These are phyloP conservation scores for Escallonia rubra DNA, from an alignment of 129 eudicot species.

Conservation along the genomic window DNA sequence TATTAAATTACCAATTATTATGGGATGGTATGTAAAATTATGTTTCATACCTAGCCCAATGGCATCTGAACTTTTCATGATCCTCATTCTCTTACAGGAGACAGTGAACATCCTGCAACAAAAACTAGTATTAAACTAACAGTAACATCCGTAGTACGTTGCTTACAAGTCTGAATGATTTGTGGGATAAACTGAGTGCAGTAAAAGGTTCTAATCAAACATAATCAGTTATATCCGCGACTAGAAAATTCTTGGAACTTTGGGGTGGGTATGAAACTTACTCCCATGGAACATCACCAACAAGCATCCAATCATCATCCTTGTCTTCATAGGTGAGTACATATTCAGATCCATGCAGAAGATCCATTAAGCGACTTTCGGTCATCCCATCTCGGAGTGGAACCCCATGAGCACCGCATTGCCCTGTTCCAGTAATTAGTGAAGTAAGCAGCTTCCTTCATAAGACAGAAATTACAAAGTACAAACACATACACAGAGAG, in stretches of 20 bases:
- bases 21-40: too few relatives aligned
- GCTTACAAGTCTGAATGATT: not conserved
- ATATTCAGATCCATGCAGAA: conserved; percentile 52
- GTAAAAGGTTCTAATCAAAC: not conserved
- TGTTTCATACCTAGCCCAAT: conserved; percentile 48
- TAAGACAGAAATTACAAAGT: not conserved
- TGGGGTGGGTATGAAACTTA: conserved; percentile 26
- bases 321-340: conserved; percentile 71
- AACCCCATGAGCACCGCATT: conserved; percentile 41
- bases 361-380: conserved; percentile 48
- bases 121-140: not conserved
- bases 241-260: not conserved
- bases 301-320: conserved; percentile 80
- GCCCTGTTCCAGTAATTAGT: conserved; percentile 29
- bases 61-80: conserved; percentile 74
- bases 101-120: conserved; percentile 58
- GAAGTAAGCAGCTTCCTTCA: not conserved
- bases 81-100: conserved; percentile 69
- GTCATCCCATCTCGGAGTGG: conserved; percentile 41
- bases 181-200: too few relatives aligned
- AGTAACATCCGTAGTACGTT: not conserved
- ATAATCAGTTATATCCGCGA: not conserved
- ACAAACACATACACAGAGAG: not conserved
- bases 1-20: too few relatives aligned
- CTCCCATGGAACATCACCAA: conserved; percentile 86